These are phyloP conservation scores for Coniochaeta hoffmannii DNA, from an alignment of 2,329 filamentous ascomycete species.

Conservation along the genomic window DNA sequence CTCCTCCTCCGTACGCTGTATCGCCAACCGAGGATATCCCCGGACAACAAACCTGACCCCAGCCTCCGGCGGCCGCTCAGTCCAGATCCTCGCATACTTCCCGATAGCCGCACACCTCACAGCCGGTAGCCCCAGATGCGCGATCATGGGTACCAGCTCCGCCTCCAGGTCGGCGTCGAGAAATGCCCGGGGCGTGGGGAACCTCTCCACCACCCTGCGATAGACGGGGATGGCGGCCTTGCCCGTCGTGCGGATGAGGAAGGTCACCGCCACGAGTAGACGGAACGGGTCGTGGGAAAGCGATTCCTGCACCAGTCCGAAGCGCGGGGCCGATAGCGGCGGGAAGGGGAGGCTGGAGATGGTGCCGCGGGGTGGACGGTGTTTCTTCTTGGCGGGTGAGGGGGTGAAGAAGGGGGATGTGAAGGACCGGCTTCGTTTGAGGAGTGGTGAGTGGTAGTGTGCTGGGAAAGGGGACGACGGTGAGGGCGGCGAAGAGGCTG, in stretches of 20 bases:
- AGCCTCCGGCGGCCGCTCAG: conserved; percentile 47
- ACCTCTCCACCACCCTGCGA: conserved; percentile 57
- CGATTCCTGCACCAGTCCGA: conserved; percentile 80
- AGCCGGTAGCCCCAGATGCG: conserved; percentile 62
- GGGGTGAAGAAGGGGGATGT: conserved; percentile 27
- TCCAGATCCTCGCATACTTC: conserved; percentile 62
- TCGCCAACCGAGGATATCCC: conserved; percentile 32
- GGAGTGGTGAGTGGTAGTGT: neutral
- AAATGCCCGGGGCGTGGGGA: conserved; percentile 52
- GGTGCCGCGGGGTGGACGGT: conserved; percentile 31
- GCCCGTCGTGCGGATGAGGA: conserved; percentile 76
- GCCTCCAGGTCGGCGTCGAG: conserved; percentile 44
- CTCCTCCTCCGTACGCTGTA: conserved; percentile 16
- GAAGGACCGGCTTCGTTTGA: conserved; percentile 1
- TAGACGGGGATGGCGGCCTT: conserved; percentile 69
- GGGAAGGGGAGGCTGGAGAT: conserved; percentile 59
- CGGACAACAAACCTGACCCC: conserved; percentile 47
- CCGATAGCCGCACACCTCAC: conserved; percentile 63
- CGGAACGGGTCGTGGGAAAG: conserved; percentile 69
- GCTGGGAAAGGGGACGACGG: neutral
- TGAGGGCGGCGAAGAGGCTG: neutral
- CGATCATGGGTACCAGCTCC: conserved; percentile 56
- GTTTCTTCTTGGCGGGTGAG: conserved; percentile 3
- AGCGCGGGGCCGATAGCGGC: conserved; percentile 51
- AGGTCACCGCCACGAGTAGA: conserved; percentile 74